Evolutionary conservation across 2,329 filamentous ascomycete species (phyloP).

Genomic region (Mariannaea elegans): DNA sequence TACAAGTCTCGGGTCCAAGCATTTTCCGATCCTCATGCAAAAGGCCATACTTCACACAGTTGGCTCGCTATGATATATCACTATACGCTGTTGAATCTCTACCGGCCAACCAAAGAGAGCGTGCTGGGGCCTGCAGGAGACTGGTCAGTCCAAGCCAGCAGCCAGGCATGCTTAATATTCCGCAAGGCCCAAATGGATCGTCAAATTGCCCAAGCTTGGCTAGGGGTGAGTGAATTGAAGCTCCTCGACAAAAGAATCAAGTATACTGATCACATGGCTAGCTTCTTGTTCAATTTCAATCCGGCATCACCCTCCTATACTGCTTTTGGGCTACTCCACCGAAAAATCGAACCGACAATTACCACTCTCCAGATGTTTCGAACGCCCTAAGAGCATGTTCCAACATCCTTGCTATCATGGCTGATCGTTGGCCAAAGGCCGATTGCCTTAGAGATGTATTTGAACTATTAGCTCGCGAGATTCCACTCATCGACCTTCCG

Average conservation of each 20-base stretch:
- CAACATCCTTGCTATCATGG: constrained; percentile 47
- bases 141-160: constrained; percentile 39
- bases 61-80: constrained; percentile 45
- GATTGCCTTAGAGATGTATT: constrained; percentile 47
- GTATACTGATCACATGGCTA: neutral
- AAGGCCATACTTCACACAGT: constrained; percentile 32
- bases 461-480: constrained; percentile 42
- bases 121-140: constrained; percentile 36
- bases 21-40: constrained; percentile 33
- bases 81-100: constrained; percentile 41
- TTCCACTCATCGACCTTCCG: too few species aligned
- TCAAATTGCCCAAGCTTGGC: constrained; percentile 39
- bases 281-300: constrained; percentile 45
- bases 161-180: constrained; percentile 42
- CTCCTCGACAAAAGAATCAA: too few species aligned
- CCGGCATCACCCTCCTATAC: constrained; percentile 47
- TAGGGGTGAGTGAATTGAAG: constrained; percentile 37
- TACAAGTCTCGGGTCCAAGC: constrained; percentile 33
- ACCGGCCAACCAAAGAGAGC: constrained; percentile 37
- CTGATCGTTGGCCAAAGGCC: constrained; percentile 47
- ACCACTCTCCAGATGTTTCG: constrained; percentile 40
- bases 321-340: constrained; percentile 48
- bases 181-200: constrained; percentile 41
- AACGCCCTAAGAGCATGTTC: constrained; percentile 48
- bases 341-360: constrained; percentile 40